A percentile compares a stretch with the other conserved stretches of the same genome.
phyloP scores from a whole-genome alignment of 2,329 filamentous ascomycete genomes.

The Colletotrichum nymphaeae region DNA sequence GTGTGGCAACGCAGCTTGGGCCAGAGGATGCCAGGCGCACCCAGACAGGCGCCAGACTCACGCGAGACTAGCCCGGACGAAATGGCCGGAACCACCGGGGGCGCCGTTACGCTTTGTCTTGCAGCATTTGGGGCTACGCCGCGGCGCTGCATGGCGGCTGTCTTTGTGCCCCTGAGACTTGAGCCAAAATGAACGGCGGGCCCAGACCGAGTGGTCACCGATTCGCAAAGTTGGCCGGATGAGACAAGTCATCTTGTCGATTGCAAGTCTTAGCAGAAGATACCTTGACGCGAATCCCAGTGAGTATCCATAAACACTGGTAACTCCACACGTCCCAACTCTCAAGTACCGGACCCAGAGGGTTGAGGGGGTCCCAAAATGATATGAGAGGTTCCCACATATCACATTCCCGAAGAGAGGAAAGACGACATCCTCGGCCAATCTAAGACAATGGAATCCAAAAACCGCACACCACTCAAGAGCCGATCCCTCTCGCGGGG shows the following conservation, averaged over 20 bases:
- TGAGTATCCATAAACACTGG: neutral
- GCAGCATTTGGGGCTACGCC: neutral
- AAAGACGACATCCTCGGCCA: conserved; percentile 5
- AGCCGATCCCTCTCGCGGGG: neutral
- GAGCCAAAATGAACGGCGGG: neutral
- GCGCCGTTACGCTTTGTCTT: conserved; percentile 29
- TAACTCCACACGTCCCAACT: neutral
- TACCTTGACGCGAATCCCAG: neutral
- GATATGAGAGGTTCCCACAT: conserved; percentile 3
- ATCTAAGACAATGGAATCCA: conserved; percentile 6
- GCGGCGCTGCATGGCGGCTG: conserved; percentile 4
- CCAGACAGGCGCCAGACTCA: neutral
- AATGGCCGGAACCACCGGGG: conserved; percentile 7
- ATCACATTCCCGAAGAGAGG: neutral
- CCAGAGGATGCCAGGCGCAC: neutral
- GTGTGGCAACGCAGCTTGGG: conserved; percentile 1
- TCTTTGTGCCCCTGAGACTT: conserved; percentile 4
- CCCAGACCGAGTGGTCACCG: conserved; percentile 16
- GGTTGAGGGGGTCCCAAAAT: neutral
- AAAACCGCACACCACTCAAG: neutral
- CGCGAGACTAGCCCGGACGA: neutral
- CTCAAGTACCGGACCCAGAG: conserved; percentile 2
- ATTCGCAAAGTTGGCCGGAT: neutral
- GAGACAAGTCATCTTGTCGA: neutral
- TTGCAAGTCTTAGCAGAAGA: neutral